Base-by-base conservation (phyloP, 140 eudicot genomes). In the Oenanthe javanica region DNA sequence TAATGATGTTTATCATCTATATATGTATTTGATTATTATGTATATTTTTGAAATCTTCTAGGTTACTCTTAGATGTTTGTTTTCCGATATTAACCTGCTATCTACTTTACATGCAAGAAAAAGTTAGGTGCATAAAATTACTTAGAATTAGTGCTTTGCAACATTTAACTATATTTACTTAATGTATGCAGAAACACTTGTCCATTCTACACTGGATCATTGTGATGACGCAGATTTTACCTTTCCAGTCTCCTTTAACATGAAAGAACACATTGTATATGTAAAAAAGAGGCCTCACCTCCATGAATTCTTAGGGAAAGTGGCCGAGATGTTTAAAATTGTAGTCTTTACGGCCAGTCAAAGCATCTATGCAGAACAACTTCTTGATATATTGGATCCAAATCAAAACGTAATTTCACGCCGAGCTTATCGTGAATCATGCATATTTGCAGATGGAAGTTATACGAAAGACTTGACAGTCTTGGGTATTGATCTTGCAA, bases 381-480 rank as follows among this genome's bases (percentile, higher is more conserved):
- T 95, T 81, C 82, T 95, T 42, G 92, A 95, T 76, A 87, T 92
- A 50, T 72, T 95, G 84, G 99, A 95, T 88, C 98, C 99, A 74
- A 89, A 93, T 48, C 92, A 96, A 59, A 91, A 88, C 79, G 75
- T 95, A 80, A 89, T 95, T 55, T 89, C 98, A 70, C 90, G 84
- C 38, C 84, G 98, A 78, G 99, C 97, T 14, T 95, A 95, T 82
- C 91, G 99, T 50, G 99, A 95, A 77, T 95, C 99, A 1, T 95
- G 99, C 90, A 86, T 83, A 38, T 89, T 95, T 80, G 76, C 86
- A 23, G 98, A 95, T 79, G 99, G 98, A 75, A 87, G 73, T 86
- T 95, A 95, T 67, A 88, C 90, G n/a, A 95, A 95, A 81, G 99
- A 95, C 90, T 88, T 95, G 81, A 95, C 97, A 45, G 93, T 95